Evolutionary conservation across 1,284 basidiomycete species (phyloP).

Genomic region (Boletus sp.): DNA sequence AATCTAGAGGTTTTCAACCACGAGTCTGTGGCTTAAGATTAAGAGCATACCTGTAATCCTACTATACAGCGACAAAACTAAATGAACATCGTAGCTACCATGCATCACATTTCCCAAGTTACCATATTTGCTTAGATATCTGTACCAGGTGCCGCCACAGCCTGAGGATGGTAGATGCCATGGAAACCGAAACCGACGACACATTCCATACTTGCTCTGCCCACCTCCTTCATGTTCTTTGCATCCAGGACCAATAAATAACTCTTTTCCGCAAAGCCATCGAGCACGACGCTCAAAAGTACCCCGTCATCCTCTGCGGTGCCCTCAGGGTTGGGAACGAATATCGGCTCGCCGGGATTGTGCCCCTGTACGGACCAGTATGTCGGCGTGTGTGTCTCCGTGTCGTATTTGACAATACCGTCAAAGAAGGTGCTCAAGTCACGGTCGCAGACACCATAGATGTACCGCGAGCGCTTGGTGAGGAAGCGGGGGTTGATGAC

Average conservation of each 20-base stretch:
- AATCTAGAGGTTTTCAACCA: too few relatives aligned
- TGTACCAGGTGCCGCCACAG: conserved; percentile 13
- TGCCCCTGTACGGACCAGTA: conserved; percentile 32
- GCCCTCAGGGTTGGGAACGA: conserved; percentile 30
- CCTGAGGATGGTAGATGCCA: conserved; percentile 25
- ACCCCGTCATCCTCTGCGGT: conserved; percentile 37
- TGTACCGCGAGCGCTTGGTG: conserved; percentile 33
- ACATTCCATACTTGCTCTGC: conserved; percentile 34
- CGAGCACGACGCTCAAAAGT: conserved; percentile 35
- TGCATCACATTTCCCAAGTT: not conserved
- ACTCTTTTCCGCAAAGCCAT: conserved; percentile 31
- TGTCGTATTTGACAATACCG: conserved; percentile 36
- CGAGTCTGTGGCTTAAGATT: too few relatives aligned
- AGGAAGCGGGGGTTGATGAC: conserved; percentile 30
- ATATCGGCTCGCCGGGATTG: conserved; percentile 37
- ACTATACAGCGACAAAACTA: conserved; percentile 2
- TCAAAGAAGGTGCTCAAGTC: conserved; percentile 34
- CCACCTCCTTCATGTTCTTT: conserved; percentile 34
- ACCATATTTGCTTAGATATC: conserved; percentile 15
- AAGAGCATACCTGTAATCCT: not conserved
- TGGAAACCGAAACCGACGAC: conserved; percentile 37
- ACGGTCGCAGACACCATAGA: conserved; percentile 31
- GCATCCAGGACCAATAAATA: conserved; percentile 36
- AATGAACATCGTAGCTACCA: not conserved
- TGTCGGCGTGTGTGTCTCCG: conserved; percentile 17